Conservation (phyloP, 176 grass and related monocot species). For the Urochloa ruziziensis region DNA sequence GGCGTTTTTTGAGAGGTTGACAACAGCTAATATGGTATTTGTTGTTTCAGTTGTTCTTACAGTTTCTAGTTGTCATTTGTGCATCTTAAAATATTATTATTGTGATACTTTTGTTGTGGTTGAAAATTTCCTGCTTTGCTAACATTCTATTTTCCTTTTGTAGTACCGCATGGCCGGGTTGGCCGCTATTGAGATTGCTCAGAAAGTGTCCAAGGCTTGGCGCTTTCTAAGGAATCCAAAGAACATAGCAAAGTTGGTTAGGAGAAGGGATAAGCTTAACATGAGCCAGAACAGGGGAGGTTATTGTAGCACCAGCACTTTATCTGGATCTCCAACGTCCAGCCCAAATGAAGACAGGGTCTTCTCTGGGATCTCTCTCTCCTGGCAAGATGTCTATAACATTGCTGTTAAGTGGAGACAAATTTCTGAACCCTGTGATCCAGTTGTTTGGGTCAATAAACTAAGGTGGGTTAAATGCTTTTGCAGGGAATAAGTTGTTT, state of each 20-base stretch:
- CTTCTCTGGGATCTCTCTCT: slow-evolving; percentile 59
- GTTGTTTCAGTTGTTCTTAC: no score
- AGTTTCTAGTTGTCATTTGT: neutral
- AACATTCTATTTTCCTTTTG: slow-evolving; percentile 33
- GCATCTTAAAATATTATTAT: neutral
- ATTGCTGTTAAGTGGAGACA: slow-evolving; percentile 95
- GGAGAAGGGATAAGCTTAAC: slow-evolving; percentile 82
- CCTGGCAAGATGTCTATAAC: slow-evolving; percentile 94
- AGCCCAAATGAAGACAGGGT: slow-evolving; percentile 68
- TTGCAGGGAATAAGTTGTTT: slow-evolving; percentile 21
- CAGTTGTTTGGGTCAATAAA: slow-evolving; percentile 99
- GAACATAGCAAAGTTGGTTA: slow-evolving; percentile 64
- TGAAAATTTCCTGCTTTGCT: slow-evolving; percentile 1
- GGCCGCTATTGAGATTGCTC: slow-evolving; percentile 97
- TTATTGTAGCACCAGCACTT: slow-evolving; percentile 69
- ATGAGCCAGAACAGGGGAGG: slow-evolving; percentile 84
- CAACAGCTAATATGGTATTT: neutral
- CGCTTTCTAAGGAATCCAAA: slow-evolving; percentile 79
- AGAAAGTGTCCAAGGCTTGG: slow-evolving; percentile 95
- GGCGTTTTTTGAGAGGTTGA: neutral
- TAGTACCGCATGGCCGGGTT: slow-evolving; percentile 94
- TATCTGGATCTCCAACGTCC: slow-evolving; percentile 55
- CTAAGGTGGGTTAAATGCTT: slow-evolving; percentile 62
- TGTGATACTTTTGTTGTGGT: neutral
- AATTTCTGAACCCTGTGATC: slow-evolving; percentile 97